Evolutionary conservation across 2,329 filamentous ascomycete genomes (phyloP).

Genomic region (Alternaria metachromatica): DNA sequence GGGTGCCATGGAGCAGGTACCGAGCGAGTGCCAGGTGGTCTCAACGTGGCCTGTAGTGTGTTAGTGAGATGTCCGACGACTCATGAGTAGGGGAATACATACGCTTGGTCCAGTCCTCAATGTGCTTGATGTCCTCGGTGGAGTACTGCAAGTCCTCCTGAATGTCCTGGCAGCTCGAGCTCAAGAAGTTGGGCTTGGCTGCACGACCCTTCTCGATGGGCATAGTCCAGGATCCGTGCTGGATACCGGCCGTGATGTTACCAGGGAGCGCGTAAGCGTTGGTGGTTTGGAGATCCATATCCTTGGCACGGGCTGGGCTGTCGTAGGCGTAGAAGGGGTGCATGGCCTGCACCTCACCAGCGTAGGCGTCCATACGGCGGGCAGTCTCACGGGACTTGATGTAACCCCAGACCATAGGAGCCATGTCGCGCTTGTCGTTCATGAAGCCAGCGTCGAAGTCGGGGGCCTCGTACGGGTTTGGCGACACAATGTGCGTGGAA

Average conservation of each 20-base stretch:
- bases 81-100: slow-evolving; percentile 8
- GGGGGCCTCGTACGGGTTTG: slow-evolving; percentile 74
- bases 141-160: slow-evolving; percentile 71
- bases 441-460: slow-evolving; percentile 85
- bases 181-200: slow-evolving; percentile 61
- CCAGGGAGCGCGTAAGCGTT: slow-evolving; percentile 77
- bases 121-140: slow-evolving; percentile 66
- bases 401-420: slow-evolving; percentile 80
- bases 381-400: slow-evolving; percentile 84
- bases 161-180: slow-evolving; percentile 67
- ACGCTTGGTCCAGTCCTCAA: slow-evolving; percentile 68
- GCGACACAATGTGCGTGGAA: slow-evolving; percentile 71
- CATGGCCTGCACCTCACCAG: slow-evolving; percentile 69
- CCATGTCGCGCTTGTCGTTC: slow-evolving; percentile 86
- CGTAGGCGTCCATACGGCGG: slow-evolving; percentile 77
- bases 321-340: slow-evolving; percentile 77
- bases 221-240: slow-evolving; percentile 74
- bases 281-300: slow-evolving; percentile 77
- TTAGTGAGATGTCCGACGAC: neutral
- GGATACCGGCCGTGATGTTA: slow-evolving; percentile 73
- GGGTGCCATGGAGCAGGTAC: slow-evolving; percentile 79
- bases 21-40: slow-evolving; percentile 74
- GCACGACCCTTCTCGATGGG: slow-evolving; percentile 64
- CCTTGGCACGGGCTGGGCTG: slow-evolving; percentile 71
- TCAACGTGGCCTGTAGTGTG: slow-evolving; percentile 64